phyloP scores from a whole-genome alignment of 495 filamentous ascomycete species.

The Neurospora sp. region DNA sequence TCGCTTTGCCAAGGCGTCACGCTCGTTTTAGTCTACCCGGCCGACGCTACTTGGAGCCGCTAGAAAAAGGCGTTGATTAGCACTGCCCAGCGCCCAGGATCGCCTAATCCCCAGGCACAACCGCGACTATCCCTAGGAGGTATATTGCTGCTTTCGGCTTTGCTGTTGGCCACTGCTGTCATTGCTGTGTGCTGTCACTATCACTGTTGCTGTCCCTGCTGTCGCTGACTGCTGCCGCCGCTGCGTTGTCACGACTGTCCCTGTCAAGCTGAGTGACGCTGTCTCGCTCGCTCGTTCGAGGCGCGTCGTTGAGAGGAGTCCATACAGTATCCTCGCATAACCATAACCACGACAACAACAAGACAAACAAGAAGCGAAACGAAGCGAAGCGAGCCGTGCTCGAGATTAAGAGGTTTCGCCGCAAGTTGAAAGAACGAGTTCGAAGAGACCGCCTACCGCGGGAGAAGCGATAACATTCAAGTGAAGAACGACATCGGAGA shows the following conservation, averaged over 20 bases:
- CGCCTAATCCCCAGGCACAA: background rate
- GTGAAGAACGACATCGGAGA: background rate
- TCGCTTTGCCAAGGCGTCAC: conserved; percentile 10
- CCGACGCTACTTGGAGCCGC: background rate
- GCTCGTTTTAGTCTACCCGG: conserved; percentile 9
- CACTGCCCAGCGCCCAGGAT: background rate
- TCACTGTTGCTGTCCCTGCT: background rate
- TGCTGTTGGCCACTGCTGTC: background rate
- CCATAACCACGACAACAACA: background rate
- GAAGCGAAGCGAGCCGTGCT: background rate
- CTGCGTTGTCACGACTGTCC: background rate
- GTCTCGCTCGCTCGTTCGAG: background rate
- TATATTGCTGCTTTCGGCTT: background rate
- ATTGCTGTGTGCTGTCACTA: background rate
- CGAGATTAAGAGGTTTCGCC: background rate
- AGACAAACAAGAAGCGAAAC: background rate
- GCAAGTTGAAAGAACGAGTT: no score
- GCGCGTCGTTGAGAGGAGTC: background rate
- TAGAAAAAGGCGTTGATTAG: background rate
- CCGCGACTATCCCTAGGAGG: background rate
- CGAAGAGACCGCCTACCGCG: background rate
- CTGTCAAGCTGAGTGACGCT: background rate
- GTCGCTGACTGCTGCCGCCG: background rate
- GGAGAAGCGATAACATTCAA: background rate
- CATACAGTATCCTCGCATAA: background rate